Percentiles rank a stretch among this genome's conserved stretches.
These are phyloP conservation scores for Gillenia trifoliata DNA, from an alignment of 306 rosid species.

Conservation along the genomic window DNA sequence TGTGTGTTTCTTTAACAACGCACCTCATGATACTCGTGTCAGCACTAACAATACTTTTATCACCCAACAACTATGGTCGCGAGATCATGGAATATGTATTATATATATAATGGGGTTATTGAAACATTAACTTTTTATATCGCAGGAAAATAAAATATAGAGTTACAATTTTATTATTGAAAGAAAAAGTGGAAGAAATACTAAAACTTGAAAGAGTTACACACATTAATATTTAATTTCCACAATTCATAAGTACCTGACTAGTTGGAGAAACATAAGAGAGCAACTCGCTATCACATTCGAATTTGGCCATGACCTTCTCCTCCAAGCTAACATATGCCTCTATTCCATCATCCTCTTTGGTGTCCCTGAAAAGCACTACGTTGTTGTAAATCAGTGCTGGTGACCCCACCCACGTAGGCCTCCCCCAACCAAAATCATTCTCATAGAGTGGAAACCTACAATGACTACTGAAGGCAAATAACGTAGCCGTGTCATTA, in stretches of 20 bases:
- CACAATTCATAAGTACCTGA: neutral
- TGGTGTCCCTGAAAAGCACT: constrained; percentile 1
- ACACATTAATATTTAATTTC: too few species aligned
- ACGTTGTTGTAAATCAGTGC: constrained; percentile 3
- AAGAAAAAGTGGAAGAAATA: too few species aligned
- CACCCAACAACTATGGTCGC: too few species aligned
- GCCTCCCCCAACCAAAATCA: constrained; percentile 33
- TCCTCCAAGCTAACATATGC: constrained; percentile 9
- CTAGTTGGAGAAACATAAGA: neutral
- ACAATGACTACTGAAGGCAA: constrained; percentile 17
- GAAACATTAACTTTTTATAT: too few species aligned
- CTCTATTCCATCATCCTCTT: constrained; percentile 9
- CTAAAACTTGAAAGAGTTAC: too few species aligned
- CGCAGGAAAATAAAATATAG: too few species aligned
- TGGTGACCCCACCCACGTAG: constrained; percentile 11
- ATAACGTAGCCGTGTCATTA: neutral
- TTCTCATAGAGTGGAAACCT: constrained; percentile 24
- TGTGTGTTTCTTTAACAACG: too few species aligned
- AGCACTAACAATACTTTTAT: too few species aligned
- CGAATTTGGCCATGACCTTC: constrained; percentile 7
- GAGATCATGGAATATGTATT: too few species aligned
- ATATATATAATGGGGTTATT: too few species aligned
- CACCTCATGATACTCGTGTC: too few species aligned
- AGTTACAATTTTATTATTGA: too few species aligned
- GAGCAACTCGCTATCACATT: neutral